phyloP scores from a whole-genome alignment of 2,329 filamentous ascomycete genomes.

The Triangularia verruculosa region DNA sequence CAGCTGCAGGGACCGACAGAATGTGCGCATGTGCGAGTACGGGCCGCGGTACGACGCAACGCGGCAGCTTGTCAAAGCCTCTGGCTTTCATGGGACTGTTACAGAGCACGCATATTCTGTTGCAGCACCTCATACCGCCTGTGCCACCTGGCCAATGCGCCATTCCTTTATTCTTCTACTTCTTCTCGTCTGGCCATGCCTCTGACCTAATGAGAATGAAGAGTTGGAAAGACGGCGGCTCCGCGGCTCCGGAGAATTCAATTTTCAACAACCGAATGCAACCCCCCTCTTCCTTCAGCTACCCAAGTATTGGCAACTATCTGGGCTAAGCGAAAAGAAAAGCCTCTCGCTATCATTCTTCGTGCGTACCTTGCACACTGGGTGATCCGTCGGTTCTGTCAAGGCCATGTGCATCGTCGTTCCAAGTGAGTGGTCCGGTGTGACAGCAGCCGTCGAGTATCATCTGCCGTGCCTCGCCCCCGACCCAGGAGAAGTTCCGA shows the following conservation, averaged over 20 bases:
- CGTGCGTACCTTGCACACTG: neutral
- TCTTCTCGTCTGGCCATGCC: too few species aligned
- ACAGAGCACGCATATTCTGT: slow-evolving; percentile 4
- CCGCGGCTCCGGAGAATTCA: neutral
- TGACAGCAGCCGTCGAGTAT: neutral
- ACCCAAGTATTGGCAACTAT: neutral
- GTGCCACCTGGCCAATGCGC: neutral
- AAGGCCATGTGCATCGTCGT: slow-evolving; percentile 4
- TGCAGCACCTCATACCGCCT: slow-evolving; percentile 1
- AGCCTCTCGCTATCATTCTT: neutral
- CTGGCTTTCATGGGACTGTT: slow-evolving; percentile 1
- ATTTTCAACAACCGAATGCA: slow-evolving; percentile 8
- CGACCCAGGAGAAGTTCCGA: slow-evolving; percentile 1
- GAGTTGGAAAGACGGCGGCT: neutral
- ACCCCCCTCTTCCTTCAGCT: slow-evolving; percentile 2
- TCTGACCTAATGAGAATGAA: neutral
- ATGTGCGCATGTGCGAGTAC: slow-evolving; percentile 10
- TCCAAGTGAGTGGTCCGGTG: slow-evolving; percentile 5
- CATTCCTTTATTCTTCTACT: too few species aligned
- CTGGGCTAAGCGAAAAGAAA: neutral
- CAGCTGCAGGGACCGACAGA: neutral
- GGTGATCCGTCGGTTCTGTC: neutral
- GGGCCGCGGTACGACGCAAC: slow-evolving; percentile 3
- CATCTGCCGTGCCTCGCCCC: slow-evolving; percentile 4
- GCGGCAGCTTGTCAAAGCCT: slow-evolving; percentile 3